phyloP scores from a whole-genome alignment of 2,329 filamentous ascomycete genomes.

The Fusarium duplospermum region DNA sequence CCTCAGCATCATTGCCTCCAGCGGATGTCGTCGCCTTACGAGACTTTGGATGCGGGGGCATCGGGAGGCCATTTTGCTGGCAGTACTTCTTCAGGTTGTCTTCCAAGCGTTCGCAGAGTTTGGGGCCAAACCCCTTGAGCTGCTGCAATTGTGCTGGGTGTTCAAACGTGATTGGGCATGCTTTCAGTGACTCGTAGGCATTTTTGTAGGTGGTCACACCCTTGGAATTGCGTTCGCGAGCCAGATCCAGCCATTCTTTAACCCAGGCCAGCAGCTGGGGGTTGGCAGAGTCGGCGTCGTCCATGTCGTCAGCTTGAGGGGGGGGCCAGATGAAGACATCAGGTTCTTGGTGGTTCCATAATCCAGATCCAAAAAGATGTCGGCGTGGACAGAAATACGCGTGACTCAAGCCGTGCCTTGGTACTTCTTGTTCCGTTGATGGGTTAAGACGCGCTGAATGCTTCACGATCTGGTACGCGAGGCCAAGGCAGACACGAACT shows the following conservation, averaged over 20 bases:
- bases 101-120: conserved; percentile 76
- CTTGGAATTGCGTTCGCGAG: conserved; percentile 76
- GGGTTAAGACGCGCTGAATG: conserved; percentile 15
- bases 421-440: background rate
- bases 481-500: conserved; percentile 34
- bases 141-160: conserved; percentile 80
- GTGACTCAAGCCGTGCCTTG: background rate
- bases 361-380: background rate
- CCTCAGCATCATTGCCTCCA: conserved; percentile 49
- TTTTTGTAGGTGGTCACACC: conserved; percentile 78
- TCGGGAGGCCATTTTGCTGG: conserved; percentile 72
- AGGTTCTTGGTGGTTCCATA: background rate
- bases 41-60: conserved; percentile 68
- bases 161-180: conserved; percentile 75
- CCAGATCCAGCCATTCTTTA: conserved; percentile 80
- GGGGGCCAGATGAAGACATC: background rate
- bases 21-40: conserved; percentile 52
- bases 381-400: background rate
- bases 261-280: conserved; percentile 79
- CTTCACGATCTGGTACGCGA: conserved; percentile 15
- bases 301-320: conserved; percentile 40
- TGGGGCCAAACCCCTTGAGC: conserved; percentile 79
- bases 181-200: conserved; percentile 81
- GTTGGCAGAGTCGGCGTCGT: conserved; percentile 68
- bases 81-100: conserved; percentile 71